Base-by-base conservation (phyloP, 2,329 filamentous ascomycete genomes). In the Diplodia corticola region DNA sequence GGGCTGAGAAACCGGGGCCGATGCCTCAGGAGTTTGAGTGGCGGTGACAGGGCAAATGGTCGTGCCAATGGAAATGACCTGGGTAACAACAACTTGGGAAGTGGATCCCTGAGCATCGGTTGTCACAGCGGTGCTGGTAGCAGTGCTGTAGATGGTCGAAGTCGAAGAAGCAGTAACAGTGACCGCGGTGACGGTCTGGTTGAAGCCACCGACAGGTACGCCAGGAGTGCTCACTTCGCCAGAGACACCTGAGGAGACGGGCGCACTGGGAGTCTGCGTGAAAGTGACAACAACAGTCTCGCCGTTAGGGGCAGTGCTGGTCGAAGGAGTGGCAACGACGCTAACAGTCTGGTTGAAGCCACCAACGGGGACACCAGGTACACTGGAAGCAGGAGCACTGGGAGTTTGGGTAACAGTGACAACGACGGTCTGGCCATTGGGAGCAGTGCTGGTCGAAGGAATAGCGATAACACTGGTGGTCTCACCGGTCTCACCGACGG, bases 1-100 rank as follows among this genome's bases (percentile, higher is more conserved):
- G 20, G 57, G 37, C 24, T 40, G 20, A n/a, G 61, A 40, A 15
- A 67, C 68, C 46, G 66, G 63, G 46, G 63, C 65, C 2, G 67
- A 67, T 55, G 69, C 51, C 33, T 9, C 44, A 4, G 44, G 53
- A 35, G 50, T 64, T 49, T 64, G 33, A 20, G 61, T 64, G n/a
- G 60, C 61, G 17, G 28, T 54, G 24, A 30, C 33, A n/a, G 51
- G 57, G 44, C 20, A 61, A 15, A 61, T 28, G 24, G 57, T 61
- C 4, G 60, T 63, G 85, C 85, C 74, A 87, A 83, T 33, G 80
- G 60, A 51, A 7, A 63, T 7, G 33, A 49, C 40, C 60, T 63
- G 60, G 15, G 60, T 63, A 3, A 65, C 63, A 54, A 51, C 17
- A 26, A 64, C 49, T n/a, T 67, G 33, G 35, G 61, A 65, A 59